phyloP scores from a whole-genome alignment of 2,329 filamentous ascomycete genomes.

The Ophidiomyces ophidiicola region DNA sequence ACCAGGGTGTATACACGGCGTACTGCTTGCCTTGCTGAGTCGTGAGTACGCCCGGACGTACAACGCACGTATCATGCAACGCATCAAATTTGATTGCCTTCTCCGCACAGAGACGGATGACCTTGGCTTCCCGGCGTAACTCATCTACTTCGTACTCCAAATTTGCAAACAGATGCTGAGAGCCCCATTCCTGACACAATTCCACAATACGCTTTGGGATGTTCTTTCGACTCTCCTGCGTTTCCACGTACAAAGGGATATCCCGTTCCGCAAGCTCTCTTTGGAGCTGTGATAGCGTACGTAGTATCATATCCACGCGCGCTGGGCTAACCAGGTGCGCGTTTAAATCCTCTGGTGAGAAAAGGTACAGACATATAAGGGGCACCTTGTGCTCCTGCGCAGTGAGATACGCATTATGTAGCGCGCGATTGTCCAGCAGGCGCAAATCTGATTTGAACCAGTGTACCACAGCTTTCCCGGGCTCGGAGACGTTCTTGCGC shows the following conservation, averaged over 20 bases:
- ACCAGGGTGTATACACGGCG: constrained; percentile 77
- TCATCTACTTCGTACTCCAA: constrained; percentile 91
- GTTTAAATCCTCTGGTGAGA: constrained; percentile 73
- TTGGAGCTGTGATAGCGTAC: constrained; percentile 55
- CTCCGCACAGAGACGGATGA: constrained; percentile 50
- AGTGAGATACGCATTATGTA: constrained; percentile 53
- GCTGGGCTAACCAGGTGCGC: constrained; percentile 64
- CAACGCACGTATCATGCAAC: constrained; percentile 70
- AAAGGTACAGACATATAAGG: constrained; percentile 62
- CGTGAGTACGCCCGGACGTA: constrained; percentile 56
- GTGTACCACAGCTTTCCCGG: constrained; percentile 58
- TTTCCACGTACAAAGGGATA: constrained; percentile 68
- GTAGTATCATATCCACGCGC: constrained; percentile 68
- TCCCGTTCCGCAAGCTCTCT: constrained; percentile 55
- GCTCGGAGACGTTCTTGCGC: constrained; percentile 42
- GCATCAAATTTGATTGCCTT: constrained; percentile 57
- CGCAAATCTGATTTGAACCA: constrained; percentile 86
- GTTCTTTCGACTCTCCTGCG: constrained; percentile 51
- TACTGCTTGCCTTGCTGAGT: constrained; percentile 66
- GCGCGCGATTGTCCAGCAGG: constrained; percentile 57
- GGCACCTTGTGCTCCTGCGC: constrained; percentile 58
- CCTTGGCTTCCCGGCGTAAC: constrained; percentile 58
- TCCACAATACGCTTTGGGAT: constrained; percentile 52
- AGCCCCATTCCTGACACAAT: constrained; percentile 58
- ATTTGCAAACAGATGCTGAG: constrained; percentile 65